Percentiles rank a stretch among this genome's conserved stretches.
Conservation (phyloP, 805 yeast genomes). For the Sugiyamaella qingdaonensis region DNA sequence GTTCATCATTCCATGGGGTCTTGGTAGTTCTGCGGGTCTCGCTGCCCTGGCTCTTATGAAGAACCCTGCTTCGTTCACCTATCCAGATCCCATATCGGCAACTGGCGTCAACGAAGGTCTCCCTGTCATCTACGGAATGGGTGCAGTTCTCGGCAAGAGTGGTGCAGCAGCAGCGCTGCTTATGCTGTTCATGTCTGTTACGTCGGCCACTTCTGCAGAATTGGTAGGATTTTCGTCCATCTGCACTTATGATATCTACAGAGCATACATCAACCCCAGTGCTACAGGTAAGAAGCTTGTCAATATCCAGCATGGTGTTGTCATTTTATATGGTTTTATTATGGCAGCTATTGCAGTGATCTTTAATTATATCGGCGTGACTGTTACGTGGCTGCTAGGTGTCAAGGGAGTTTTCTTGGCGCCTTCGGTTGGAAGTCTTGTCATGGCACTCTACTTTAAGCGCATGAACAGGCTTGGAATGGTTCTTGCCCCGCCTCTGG, state of each 20-base stretch:
- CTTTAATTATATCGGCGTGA: constrained; percentile 69
- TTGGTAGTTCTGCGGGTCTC: constrained; percentile 81
- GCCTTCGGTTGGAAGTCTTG: constrained; percentile 76
- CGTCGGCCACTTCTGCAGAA: constrained; percentile 88
- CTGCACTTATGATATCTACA: constrained; percentile 78
- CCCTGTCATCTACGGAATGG: constrained; percentile 62
- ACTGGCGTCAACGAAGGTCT: constrained; percentile 75
- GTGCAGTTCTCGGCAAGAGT: constrained; percentile 75
- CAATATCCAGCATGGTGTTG: constrained; percentile 59
- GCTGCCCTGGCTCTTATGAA: constrained; percentile 72
- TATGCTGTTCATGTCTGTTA: constrained; percentile 83
- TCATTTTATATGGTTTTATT: constrained; percentile 52
- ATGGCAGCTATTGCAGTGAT: constrained; percentile 85
- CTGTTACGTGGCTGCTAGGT: constrained; percentile 81
- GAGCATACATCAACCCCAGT: constrained; percentile 69
- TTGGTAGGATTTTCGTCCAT: constrained; percentile 81
- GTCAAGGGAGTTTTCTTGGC: constrained; percentile 85
- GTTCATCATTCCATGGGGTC: constrained; percentile 82
- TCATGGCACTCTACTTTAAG: constrained; percentile 59
- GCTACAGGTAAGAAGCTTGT: constrained; percentile 74
- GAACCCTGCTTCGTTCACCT: constrained; percentile 71
- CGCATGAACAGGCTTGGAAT: constrained; percentile 66
- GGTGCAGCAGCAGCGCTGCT: constrained; percentile 81
- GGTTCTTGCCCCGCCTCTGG: constrained; percentile 67
- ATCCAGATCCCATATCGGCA: constrained; percentile 59